These are phyloP conservation scores for Bryopsis sp. DNA, from an alignment of 139 green algal species.

Conservation along the genomic window DNA sequence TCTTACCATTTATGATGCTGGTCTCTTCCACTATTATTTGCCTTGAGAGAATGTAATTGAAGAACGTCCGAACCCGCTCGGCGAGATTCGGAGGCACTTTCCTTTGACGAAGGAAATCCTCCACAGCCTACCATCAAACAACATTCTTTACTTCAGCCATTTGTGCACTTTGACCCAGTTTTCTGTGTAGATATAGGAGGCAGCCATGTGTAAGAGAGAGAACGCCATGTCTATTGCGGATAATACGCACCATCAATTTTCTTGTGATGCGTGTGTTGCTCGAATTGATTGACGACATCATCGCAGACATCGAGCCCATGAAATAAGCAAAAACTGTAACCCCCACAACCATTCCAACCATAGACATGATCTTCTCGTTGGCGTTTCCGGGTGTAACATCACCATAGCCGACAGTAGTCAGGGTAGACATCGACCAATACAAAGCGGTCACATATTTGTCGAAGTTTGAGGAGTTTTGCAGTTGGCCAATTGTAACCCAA, in stretches of 20 bases:
- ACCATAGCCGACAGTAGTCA: conserved; percentile 38
- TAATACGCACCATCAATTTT: conserved; percentile 23
- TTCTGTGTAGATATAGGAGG: neutral
- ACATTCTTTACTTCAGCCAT: neutral
- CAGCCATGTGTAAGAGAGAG: neutral
- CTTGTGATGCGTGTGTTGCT: conserved; percentile 16
- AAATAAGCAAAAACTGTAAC: conserved; percentile 34
- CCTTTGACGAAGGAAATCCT: conserved; percentile 21
- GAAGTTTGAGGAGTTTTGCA: conserved; percentile 29
- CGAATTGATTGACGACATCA: conserved; percentile 30
- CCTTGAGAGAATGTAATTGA: conserved; percentile 17
- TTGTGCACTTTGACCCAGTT: neutral
- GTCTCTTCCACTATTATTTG: conserved; percentile 21
- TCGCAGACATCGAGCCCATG: conserved; percentile 28
- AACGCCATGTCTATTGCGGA: neutral
- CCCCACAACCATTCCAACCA: conserved; percentile 32
- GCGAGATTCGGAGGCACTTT: conserved; percentile 17
- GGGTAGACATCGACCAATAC: conserved; percentile 37
- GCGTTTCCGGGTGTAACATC: conserved; percentile 28
- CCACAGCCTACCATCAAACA: conserved; percentile 7
- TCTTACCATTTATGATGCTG: conserved; percentile 24
- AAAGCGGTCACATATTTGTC: conserved; percentile 29
- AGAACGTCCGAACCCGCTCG: conserved; percentile 22
- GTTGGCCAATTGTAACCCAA: conserved; percentile 38
- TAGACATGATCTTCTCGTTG: conserved; percentile 31